Percentiles rank a stretch among this genome's conserved stretches.
phyloP scores from a whole-genome alignment of 352 stramenopile genomes.

The Phytophthora cajani region DNA sequence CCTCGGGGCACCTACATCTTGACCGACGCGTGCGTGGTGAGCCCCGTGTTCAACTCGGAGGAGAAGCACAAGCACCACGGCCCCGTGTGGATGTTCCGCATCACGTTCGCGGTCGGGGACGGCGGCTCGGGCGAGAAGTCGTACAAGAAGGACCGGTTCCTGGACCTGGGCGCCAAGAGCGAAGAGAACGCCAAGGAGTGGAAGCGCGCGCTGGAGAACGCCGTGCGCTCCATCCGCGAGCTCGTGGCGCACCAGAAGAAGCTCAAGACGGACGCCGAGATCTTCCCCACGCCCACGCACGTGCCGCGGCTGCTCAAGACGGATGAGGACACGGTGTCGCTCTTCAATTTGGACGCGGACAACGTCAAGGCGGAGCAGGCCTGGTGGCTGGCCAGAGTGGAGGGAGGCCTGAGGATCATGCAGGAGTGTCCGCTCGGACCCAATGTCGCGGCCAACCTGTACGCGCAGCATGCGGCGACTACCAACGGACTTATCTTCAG shows the following conservation, averaged over 20 bases:
- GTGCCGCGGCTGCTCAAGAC: conserved; percentile 74
- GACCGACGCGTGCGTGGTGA: conserved; percentile 81
- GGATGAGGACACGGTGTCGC: conserved; percentile 84
- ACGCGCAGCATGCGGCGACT: conserved; percentile 79
- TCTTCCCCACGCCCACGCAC: conserved; percentile 70
- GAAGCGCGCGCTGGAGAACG: conserved; percentile 83
- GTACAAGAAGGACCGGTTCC: conserved; percentile 90
- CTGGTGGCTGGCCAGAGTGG: conserved; percentile 86
- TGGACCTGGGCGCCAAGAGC: conserved; percentile 88
- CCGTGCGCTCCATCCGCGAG: conserved; percentile 77
- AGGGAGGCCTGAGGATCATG: conserved; percentile 85
- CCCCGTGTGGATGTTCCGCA: conserved; percentile 90
- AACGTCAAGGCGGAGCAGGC: conserved; percentile 84
- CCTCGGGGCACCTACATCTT: conserved; percentile 87
- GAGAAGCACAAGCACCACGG: conserved; percentile 91
- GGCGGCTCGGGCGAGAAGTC: conserved; percentile 72
- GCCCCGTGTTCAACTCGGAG: conserved; percentile 85
- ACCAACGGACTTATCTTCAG: conserved; percentile 80
- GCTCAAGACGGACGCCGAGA: conserved; percentile 78
- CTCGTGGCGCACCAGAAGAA: conserved; percentile 78
- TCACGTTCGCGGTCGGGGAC: conserved; percentile 82
- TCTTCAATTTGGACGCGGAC: conserved; percentile 89
- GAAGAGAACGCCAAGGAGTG: conserved; percentile 83
- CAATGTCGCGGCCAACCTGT: conserved; percentile 80
- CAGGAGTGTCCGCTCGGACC: conserved; percentile 86